Evolutionary conservation across 192 early-diverging fungal species (phyloP), one percentile per base, ranked within the genome.

Genomic region (Coemansia sp.): DNA sequence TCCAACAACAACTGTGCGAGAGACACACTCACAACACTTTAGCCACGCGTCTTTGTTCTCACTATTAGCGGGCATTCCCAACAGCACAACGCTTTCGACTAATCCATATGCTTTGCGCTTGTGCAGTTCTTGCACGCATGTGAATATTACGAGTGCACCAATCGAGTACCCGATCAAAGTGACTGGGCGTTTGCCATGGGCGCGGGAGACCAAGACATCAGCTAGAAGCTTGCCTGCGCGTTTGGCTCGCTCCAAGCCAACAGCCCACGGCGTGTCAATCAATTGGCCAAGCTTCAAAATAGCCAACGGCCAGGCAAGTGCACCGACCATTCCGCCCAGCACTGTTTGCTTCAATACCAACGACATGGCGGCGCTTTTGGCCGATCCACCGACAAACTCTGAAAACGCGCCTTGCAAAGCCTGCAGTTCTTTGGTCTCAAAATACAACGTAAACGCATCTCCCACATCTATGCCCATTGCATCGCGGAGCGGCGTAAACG

Each of bases 221-320:
- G 82, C 82, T 56, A 83, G 64, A 8, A 90, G 72, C 29, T 72
- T 67, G 23, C 89, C 89, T 5, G 88, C 89, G 27, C 86, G 85
- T 56, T 80, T 81, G 4, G 89, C 87, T 22, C 87, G 85, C 60
- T 79, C 86, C 7, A 89, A 59, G 3, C 85, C 89, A 19, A 84
- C 85, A 0, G 84, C 82, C 89, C 89, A 91, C 8, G 89, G 89
- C 48, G 89, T 87, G 59, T 91, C 89, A 19, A 91, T 84, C 50
- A 88, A 73, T 62, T 86, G 69, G 7, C 70, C 73, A 5, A 72
- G 57, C 58, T 76, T 82, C 11, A 82, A 61, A 10, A 82, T 64
- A 4, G 73, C 70, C 60, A 82, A 50, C 4, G 79, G 79, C 79
- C 79, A 82, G 5, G 73, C 64, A 52, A 82, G 54, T 4, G 79